Evolutionary conservation across 257 asterid genomes (phyloP).

Genomic region (Verbascum thapsus): DNA sequence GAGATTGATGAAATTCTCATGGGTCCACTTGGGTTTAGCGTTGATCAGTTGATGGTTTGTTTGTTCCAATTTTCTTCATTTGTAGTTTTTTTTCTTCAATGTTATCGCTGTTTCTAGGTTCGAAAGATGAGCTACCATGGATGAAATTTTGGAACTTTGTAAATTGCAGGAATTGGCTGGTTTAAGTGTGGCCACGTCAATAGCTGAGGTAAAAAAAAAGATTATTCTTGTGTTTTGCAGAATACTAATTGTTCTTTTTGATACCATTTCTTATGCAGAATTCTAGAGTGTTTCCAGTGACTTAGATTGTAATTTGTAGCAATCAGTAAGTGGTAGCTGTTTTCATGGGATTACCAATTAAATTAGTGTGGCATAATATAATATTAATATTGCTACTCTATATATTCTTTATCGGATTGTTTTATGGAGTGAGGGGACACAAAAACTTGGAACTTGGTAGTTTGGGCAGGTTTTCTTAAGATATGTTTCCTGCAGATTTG

Average conservation of each 20-base stretch:
- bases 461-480: not conserved
- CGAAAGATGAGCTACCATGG: slow-evolving; percentile 21
- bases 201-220: slow-evolving; percentile 92
- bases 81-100: not conserved
- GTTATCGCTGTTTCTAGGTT: slow-evolving; percentile 11
- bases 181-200: slow-evolving; percentile 89
- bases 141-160: slow-evolving; percentile 14
- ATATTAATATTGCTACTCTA: not conserved
- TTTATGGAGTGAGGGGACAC: not conserved
- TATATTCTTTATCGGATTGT: not conserved
- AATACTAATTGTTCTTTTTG: too few species aligned
- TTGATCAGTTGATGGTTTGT: slow-evolving; percentile 90
- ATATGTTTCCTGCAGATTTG: too few species aligned
- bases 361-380: not conserved
- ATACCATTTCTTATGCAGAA: too few species aligned
- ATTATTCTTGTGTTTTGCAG: not conserved
- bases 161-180: slow-evolving; percentile 95
- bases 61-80: not conserved
- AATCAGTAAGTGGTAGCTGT: not conserved
- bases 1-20: slow-evolving; percentile 86
- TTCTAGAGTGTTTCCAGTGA: too few species aligned
- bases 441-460: not conserved
- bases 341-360: not conserved
- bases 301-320: not conserved
- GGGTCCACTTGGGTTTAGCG: slow-evolving; percentile 96